Evolutionary conservation across 2,329 filamentous ascomycete genomes (phyloP).

Genomic region (Fonsecaea pugnacius): DNA sequence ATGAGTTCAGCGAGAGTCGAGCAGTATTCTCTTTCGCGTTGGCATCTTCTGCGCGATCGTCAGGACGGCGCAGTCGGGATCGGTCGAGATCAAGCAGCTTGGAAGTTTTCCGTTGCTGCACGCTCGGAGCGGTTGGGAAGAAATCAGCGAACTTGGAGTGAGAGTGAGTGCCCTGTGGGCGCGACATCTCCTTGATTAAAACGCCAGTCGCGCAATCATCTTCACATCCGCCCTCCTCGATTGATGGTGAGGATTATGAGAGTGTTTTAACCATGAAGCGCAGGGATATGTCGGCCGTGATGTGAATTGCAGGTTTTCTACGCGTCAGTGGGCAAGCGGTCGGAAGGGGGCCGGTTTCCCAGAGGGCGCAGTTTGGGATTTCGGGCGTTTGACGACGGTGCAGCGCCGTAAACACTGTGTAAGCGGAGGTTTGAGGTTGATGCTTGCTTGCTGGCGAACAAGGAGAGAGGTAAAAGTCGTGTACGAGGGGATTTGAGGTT

Average conservation of each 20-base stretch:
- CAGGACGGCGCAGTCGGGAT: constrained; percentile 18
- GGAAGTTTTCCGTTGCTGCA: constrained; percentile 53
- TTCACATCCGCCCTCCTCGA: constrained; percentile 30
- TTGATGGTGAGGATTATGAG: constrained; percentile 2
- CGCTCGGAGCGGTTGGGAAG: constrained; percentile 77
- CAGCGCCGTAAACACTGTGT: not conserved
- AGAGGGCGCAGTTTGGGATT: constrained; percentile 16
- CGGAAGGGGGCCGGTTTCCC: constrained; percentile 28
- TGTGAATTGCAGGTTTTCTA: constrained; percentile 19
- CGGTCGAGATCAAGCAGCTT: constrained; percentile 58
- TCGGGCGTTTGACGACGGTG: not conserved
- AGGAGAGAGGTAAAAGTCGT: not conserved
- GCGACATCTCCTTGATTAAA: constrained; percentile 64
- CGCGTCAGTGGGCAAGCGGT: constrained; percentile 27
- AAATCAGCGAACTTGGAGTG: constrained; percentile 75
- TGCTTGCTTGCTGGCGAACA: not conserved
- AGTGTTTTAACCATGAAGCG: constrained; percentile 19
- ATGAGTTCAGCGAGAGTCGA: constrained; percentile 28
- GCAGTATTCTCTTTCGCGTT: constrained; percentile 23
- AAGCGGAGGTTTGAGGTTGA: constrained; percentile 1
- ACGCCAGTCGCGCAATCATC: constrained; percentile 33
- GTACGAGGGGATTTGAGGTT: constrained; percentile 7
- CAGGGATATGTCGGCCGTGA: constrained; percentile 15
- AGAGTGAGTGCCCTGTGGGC: constrained; percentile 62
- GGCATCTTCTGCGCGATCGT: constrained; percentile 34